phyloP scores from a whole-genome alignment of 2,329 filamentous ascomycete species.

The Pseudogymnoascus sp. region DNA sequence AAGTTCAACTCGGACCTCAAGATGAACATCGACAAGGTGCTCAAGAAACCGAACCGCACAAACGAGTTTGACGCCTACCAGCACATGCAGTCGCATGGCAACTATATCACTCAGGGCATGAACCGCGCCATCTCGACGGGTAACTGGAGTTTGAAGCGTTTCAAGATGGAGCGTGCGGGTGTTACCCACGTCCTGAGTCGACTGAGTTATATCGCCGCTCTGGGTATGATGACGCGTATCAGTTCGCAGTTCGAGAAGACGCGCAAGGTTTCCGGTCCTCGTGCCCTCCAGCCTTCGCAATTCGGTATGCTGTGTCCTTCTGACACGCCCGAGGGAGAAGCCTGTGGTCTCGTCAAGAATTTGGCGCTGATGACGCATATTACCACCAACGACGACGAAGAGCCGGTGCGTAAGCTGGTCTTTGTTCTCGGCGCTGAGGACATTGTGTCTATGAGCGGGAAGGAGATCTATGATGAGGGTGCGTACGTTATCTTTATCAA shows the following conservation, averaged over 20 bases:
- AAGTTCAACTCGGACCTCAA: slow-evolving; percentile 85
- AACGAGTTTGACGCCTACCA: slow-evolving; percentile 81
- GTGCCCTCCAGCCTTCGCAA: slow-evolving; percentile 92
- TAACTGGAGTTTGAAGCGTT: slow-evolving; percentile 96
- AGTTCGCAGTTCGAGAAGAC: slow-evolving; percentile 99
- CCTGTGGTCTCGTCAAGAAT: slow-evolving; percentile 96
- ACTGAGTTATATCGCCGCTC: slow-evolving; percentile 88
- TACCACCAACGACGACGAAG: slow-evolving; percentile 91
- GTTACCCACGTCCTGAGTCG: slow-evolving; percentile 94
- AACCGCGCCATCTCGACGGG: slow-evolving; percentile 95
- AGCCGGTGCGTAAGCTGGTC: slow-evolving; percentile 77
- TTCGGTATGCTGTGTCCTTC: slow-evolving; percentile 98
- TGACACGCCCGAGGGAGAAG: slow-evolving; percentile 97
- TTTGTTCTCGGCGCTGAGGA: slow-evolving; percentile 81
- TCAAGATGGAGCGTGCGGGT: slow-evolving; percentile 96
- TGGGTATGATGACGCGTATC: slow-evolving; percentile 99
- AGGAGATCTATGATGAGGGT: slow-evolving; percentile 77
- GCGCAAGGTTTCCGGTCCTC: slow-evolving; percentile 87
- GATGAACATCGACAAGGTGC: slow-evolving; percentile 86
- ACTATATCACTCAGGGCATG: slow-evolving; percentile 84
- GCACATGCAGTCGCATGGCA: slow-evolving; percentile 76
- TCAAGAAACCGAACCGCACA: slow-evolving; percentile 88
- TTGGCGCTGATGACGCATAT: slow-evolving; percentile 98
- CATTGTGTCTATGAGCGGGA: slow-evolving; percentile 71
- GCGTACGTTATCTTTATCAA: slow-evolving; percentile 92